Base-by-base conservation (phyloP, 768 basidiomycete species). In the Filobasidium floriforme region DNA sequence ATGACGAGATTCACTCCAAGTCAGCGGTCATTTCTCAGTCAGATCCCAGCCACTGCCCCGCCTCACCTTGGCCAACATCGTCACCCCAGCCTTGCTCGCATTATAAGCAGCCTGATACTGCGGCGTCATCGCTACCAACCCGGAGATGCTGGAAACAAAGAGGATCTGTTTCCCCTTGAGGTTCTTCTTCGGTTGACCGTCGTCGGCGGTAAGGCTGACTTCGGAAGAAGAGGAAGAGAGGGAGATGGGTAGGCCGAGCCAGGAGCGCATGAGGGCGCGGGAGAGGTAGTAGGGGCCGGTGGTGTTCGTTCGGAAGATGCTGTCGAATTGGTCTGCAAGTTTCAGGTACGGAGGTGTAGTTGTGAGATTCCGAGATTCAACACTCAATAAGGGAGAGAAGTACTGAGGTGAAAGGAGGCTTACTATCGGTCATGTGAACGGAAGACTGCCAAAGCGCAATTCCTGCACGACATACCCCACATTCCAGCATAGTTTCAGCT, bases 91-190 rank as follows among this genome's bases (percentile, higher is more conserved):
- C 67, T 74, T 76, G 40, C 68, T 68, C 4, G 71, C 72, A 64
- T 76, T 76, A 66, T 79, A 79, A 1, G 77, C 76, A 10, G 70
- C 57, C 61, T 79, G 79, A 6, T 62, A 61, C 49, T 79, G 79
- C 14, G 78, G 78, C 0, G 46, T 66, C 76, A 77, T 79, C n/a
- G 72, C 70, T 7, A 79, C 75, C 28, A 74, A 40, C 2, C 72
- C 77, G 7, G 71, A 71, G 59, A 79, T 76, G 57, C 71, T 73
- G 15, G 73, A 75, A 22, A 79, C 73, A 55, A 75, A 70, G 40
- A 79, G 49, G 60, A 77, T 74, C 65, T 71, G 69, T 61, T 77
- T 77, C 7, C 60, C 65, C 40, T 67, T 59, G 19, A 77, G 68
- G 18, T 72, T 66, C 15, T 75, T 62, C 28, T 66, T 67, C 41